Conservation (phyloP, 2,329 filamentous ascomycete species). For the Hypoxylon sp. region DNA sequence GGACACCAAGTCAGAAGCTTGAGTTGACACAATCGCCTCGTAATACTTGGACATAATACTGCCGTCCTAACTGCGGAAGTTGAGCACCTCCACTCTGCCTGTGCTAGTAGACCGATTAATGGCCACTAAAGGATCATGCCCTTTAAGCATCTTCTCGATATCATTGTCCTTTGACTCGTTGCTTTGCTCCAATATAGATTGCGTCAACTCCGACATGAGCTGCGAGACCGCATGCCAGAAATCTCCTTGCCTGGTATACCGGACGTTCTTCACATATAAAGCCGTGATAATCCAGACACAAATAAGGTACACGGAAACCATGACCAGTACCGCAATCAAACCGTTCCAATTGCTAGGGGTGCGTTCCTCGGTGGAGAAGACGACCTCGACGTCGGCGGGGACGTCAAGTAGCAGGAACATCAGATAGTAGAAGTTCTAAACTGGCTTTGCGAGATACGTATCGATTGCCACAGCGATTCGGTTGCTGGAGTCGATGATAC, state of each 20-base stretch:
- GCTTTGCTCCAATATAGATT: slow-evolving; percentile 10
- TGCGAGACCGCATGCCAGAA: slow-evolving; percentile 26
- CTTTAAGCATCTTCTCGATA: slow-evolving; percentile 8
- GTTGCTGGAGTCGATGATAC: neutral
- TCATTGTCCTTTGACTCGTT: slow-evolving; percentile 13
- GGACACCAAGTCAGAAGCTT: too few relatives aligned
- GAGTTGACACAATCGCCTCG: too few relatives aligned
- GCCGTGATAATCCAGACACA: slow-evolving; percentile 17
- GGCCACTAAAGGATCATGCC: slow-evolving; percentile 12
- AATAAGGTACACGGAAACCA: slow-evolving; percentile 10
- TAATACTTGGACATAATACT: too few relatives aligned
- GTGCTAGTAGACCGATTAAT: neutral
- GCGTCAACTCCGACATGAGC: slow-evolving; percentile 12
- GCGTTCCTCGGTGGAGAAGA: slow-evolving; percentile 13
- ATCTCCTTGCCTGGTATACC: slow-evolving; percentile 23
- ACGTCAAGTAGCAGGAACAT: slow-evolving; percentile 12
- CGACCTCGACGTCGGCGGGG: slow-evolving; percentile 6
- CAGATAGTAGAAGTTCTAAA: slow-evolving; percentile 4
- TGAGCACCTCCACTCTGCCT: neutral
- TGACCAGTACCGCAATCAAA: slow-evolving; percentile 11
- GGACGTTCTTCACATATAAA: slow-evolving; percentile 13
- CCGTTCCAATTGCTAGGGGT: slow-evolving; percentile 12
- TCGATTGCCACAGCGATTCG: slow-evolving; percentile 1
- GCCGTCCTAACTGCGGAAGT: neutral
- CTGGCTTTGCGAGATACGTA: slow-evolving; percentile 4